These are phyloP conservation scores for Metschnikowia drakensbergensis DNA, from an alignment of 805 yeast genomes.

Conservation along the genomic window DNA sequence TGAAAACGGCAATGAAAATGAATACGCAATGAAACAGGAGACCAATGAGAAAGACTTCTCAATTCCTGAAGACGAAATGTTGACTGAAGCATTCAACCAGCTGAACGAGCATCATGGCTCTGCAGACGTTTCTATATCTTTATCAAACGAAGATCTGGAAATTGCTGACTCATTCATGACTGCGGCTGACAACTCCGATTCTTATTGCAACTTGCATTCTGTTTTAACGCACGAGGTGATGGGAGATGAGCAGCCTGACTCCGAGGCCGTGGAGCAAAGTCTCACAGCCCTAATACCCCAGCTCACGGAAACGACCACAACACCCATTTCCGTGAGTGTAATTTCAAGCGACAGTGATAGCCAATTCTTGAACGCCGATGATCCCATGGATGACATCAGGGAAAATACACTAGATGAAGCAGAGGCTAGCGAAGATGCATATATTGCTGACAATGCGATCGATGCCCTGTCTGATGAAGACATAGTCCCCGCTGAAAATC, in stretches of 20 bases:
- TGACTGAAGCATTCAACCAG: neutral
- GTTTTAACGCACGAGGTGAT: neutral
- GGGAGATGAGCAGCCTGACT: neutral
- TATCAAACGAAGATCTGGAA: neutral
- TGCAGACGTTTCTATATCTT: neutral
- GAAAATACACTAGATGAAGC: neutral
- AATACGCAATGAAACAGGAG: neutral
- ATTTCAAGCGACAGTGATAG: neutral
- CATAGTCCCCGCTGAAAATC: neutral
- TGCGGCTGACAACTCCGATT: neutral
- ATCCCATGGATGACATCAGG: neutral
- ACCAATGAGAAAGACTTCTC: neutral
- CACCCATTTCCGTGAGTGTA: neutral
- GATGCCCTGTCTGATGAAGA: neutral
- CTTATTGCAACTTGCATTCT: neutral
- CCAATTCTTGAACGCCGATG: neutral
- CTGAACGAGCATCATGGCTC: neutral
- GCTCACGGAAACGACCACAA: neutral
- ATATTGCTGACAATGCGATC: neutral
- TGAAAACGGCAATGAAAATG: neutral
- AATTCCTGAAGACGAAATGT: neutral
- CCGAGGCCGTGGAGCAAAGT: neutral
- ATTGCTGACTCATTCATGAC: neutral
- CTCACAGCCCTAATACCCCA: neutral
- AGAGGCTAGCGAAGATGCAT: neutral